Conservation (phyloP, 768 basidiomycete species). For the Tylopilus rubrobrunneus region DNA sequence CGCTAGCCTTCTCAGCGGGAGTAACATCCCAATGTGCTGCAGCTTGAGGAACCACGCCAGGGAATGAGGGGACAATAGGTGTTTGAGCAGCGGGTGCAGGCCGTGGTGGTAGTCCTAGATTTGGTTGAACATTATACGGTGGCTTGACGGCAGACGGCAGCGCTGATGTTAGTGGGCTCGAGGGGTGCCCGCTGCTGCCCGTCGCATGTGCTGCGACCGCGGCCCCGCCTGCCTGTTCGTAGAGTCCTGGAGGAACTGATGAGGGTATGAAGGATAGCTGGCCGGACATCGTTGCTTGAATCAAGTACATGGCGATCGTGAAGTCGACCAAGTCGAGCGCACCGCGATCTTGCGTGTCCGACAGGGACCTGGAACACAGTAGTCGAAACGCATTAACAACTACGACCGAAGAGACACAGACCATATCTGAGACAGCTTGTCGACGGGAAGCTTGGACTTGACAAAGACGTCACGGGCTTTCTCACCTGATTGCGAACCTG, state of each 20-base stretch:
- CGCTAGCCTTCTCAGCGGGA: conserved; percentile 66
- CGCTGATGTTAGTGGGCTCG: conserved; percentile 50
- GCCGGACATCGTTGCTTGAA: conserved; percentile 87
- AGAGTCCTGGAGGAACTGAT: conserved; percentile 75
- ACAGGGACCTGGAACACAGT: conserved; percentile 63
- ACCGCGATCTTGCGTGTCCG: conserved; percentile 93
- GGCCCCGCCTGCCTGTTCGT: conserved; percentile 70
- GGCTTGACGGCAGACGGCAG: conserved; percentile 52
- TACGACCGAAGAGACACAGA: conserved; percentile 32
- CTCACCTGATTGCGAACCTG: conserved; percentile 45
- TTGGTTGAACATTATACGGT: conserved; percentile 42
- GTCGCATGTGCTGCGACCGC: conserved; percentile 50
- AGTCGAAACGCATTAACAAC: neutral
- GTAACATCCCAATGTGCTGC: conserved; percentile 76
- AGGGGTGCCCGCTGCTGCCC: conserved; percentile 54
- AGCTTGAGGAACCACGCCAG: conserved; percentile 25
- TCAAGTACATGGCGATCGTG: conserved; percentile 93
- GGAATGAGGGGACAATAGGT: conserved; percentile 25
- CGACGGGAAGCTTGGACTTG: conserved; percentile 83
- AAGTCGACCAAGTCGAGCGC: conserved; percentile 88
- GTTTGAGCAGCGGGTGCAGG: conserved; percentile 16
- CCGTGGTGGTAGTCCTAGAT: conserved; percentile 23
- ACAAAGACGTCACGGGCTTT: conserved; percentile 89
- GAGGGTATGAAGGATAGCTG: conserved; percentile 68
- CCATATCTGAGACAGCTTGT: conserved; percentile 93